Evolutionary conservation across 257 asterid genomes (phyloP), one percentile per base, ranked within the genome.

Genomic region (Orobanche coerulescens): DNA sequence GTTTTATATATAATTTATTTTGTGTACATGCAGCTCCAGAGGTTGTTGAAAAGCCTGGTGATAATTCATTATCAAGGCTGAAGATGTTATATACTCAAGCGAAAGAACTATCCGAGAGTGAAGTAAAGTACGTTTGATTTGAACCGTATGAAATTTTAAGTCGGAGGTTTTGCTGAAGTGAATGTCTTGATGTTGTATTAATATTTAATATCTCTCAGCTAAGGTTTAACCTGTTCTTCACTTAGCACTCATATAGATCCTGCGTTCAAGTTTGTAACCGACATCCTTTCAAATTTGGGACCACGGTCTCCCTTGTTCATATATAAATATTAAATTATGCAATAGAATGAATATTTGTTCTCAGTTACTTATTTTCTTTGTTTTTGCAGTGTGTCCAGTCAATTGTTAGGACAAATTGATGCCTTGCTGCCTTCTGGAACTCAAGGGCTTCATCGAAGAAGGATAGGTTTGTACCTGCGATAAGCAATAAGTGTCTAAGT

Each of bases 1-100:
- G n/a, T n/a, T n/a, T n/a, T n/a, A n/a, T n/a, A n/a, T n/a, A n/a
- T n/a, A n/a, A 2, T 24, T 58, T 20, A 15, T 70, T 62, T 25
- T 61, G 50, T 73, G 58, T 52, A 52, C 26, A n/a, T 62, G 76
- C 88, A 93, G 97, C 87, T 67, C 97, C 96, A 15, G 95, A 83
- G 70, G 74, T 80, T 36, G 96, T 93, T 57, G 95, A 93, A 71
- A 88, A 82, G 78, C 90, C 97, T 15, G 91, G 91, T 58, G 97
- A 93, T 72, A 79, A 55, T 75, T 93, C 97, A 37, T 74, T 93
- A 28, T 54, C 81, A 36, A 82, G 46, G 79, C 98, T 93, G 52
- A 89, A 83, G 77, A 67, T 50, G 73, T 71, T 89, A 73, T 93
- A 93, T 47, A 80, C 73, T 65, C 91, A 73, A 74, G 98, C 97